Percentiles rank a stretch among this genome's conserved stretches.
phyloP scores from a whole-genome alignment of 768 basidiomycete species.

The Strobilomyces dryophilus region DNA sequence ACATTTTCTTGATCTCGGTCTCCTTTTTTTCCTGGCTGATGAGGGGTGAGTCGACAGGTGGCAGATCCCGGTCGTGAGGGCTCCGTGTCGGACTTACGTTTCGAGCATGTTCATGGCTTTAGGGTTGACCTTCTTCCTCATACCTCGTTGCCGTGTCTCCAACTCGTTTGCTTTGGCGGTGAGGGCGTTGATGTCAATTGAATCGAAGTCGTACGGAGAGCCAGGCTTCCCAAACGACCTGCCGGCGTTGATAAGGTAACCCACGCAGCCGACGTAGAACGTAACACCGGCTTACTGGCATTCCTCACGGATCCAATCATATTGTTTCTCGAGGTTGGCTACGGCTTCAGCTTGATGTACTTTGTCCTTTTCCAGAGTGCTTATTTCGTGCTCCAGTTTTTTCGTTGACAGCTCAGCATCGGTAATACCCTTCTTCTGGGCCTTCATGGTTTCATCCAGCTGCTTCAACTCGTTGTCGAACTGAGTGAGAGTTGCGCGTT shows the following conservation, averaged over 20 bases:
- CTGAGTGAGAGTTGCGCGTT: conserved; percentile 80
- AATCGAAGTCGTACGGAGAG: conserved; percentile 76
- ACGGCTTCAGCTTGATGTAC: conserved; percentile 47
- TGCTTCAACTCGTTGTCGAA: conserved; percentile 88
- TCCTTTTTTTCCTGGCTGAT: conserved; percentile 92
- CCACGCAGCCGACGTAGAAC: no score
- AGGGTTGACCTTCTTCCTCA: conserved; percentile 95
- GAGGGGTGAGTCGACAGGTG: neutral
- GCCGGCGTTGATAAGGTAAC: conserved; percentile 2
- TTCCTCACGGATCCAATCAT: conserved; percentile 88
- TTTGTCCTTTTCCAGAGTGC: conserved; percentile 61
- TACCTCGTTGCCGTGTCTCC: conserved; percentile 71
- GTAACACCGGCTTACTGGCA: conserved; percentile 56
- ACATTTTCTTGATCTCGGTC: conserved; percentile 78
- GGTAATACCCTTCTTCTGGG: conserved; percentile 65
- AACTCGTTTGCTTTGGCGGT: conserved; percentile 68
- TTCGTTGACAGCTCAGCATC: conserved; percentile 65
- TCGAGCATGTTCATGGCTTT: conserved; percentile 97
- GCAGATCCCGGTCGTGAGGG: neutral
- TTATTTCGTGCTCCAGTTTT: conserved; percentile 68
- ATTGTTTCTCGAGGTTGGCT: conserved; percentile 69
- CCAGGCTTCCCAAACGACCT: conserved; percentile 84
- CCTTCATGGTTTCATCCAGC: conserved; percentile 78
- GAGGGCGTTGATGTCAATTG: conserved; percentile 56
- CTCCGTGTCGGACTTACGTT: conserved; percentile 47